Evolutionary conservation across 139 green algal species (phyloP).

Genomic region (Pseudopediastrum boryanum): DNA sequence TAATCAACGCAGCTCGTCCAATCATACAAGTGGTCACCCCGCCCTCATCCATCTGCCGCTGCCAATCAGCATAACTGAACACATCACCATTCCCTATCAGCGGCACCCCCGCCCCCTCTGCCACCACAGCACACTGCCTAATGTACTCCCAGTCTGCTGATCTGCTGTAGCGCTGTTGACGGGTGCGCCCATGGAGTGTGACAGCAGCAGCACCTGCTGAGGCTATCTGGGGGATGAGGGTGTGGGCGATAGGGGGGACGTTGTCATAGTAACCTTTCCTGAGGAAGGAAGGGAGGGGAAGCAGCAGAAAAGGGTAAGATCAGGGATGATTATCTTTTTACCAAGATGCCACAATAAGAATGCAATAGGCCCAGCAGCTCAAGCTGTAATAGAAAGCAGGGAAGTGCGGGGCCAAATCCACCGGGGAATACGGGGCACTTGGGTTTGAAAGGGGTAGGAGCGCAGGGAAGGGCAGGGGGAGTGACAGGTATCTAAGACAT

Average conservation of each 20-base stretch:
- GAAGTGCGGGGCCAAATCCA: too few relatives aligned
- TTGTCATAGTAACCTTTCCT: conserved; percentile 40
- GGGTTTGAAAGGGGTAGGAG: too few relatives aligned
- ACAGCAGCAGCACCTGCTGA: conserved; percentile 74
- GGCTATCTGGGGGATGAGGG: conserved; percentile 24
- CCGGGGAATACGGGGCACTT: too few relatives aligned
- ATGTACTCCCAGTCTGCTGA: conserved; percentile 85
- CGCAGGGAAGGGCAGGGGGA: too few relatives aligned
- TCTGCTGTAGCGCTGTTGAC: conserved; percentile 89
- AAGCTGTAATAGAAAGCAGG: too few relatives aligned
- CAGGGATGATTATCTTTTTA: not conserved
- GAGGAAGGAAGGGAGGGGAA: conserved; percentile 17
- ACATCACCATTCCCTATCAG: conserved; percentile 96
- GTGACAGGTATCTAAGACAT: too few relatives aligned
- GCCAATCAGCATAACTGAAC: conserved; percentile 82
- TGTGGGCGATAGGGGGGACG: conserved; percentile 19
- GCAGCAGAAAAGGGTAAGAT: not conserved
- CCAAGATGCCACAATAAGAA: not conserved
- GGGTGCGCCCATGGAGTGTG: conserved; percentile 93
- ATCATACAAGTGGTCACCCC: conserved; percentile 86
- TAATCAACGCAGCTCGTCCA: conserved; percentile 93
- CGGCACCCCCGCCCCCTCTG: conserved; percentile 43
- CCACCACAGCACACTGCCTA: conserved; percentile 38
- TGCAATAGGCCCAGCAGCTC: too few relatives aligned
- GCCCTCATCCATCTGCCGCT: conserved; percentile 52